phyloP scores from a whole-genome alignment of 139 green algal species.

The Spirogloea muscicola region DNA sequence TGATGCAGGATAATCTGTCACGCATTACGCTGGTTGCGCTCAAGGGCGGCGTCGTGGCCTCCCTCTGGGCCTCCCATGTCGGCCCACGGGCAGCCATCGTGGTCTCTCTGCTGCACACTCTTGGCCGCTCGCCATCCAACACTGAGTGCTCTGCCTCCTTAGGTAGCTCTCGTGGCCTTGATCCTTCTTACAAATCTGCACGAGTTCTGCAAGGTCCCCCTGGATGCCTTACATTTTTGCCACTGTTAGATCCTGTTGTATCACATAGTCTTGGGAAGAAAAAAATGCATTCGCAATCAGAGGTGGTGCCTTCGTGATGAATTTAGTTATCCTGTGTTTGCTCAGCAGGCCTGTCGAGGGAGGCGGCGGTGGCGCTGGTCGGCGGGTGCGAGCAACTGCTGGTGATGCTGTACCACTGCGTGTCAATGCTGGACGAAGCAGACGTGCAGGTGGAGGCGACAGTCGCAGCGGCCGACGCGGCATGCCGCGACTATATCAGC shows the following conservation, averaged over 20 bases:
- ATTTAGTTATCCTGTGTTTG: too few species aligned
- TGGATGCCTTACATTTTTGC: too few species aligned
- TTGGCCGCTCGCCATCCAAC: constrained; percentile 1
- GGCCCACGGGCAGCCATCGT: not conserved
- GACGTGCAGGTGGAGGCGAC: not conserved
- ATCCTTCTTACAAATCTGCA: too few species aligned
- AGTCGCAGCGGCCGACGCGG: constrained; percentile 7
- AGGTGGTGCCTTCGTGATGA: too few species aligned
- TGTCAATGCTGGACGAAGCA: not conserved
- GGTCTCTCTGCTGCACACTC: constrained; percentile 18
- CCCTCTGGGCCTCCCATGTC: constrained; percentile 8
- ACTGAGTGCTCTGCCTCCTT: constrained; percentile 13
- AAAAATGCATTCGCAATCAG: too few species aligned
- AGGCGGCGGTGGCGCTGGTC: constrained; percentile 7
- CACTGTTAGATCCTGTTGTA: too few species aligned
- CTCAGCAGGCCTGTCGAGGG: too few species aligned
- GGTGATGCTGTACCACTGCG: constrained; percentile 36
- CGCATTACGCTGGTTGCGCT: constrained; percentile 7
- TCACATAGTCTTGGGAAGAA: too few species aligned
- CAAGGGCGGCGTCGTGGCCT: constrained; percentile 18
- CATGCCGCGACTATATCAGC: constrained; percentile 24
- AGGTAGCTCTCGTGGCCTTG: constrained; percentile 8
- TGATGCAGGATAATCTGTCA: constrained; percentile 24
- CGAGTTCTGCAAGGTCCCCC: too few species aligned
- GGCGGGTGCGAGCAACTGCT: constrained; percentile 35